Percentiles rank a stretch among this genome's conserved stretches.
These are phyloP conservation scores for Coelastrella sp. DNA, from an alignment of 139 green algal species.

Conservation along the genomic window DNA sequence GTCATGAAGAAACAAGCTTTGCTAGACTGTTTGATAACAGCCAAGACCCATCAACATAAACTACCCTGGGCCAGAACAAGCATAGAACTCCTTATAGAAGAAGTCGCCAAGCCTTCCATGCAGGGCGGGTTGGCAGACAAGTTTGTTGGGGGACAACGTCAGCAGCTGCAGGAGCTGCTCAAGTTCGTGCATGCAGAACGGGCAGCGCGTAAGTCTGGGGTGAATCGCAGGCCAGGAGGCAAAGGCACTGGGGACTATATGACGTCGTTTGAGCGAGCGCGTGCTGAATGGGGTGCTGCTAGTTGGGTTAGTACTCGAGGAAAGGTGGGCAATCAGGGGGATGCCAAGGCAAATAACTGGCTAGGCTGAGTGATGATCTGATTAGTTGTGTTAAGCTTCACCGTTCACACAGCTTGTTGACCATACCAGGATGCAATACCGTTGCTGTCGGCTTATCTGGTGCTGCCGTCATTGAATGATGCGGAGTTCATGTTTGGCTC, in stretches of 20 bases:
- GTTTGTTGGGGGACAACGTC: conserved; percentile 60
- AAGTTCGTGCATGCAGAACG: conserved; percentile 57
- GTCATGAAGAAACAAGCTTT: conserved; percentile 68
- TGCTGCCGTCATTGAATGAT: too few species aligned
- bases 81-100: conserved; percentile 56
- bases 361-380: conserved; percentile 24
- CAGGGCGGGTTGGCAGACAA: conserved; percentile 41
- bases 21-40: conserved; percentile 66
- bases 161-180: conserved; percentile 55
- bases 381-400: too few species aligned
- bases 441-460: too few species aligned
- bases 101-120: conserved; percentile 4
- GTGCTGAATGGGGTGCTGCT: conserved; percentile 37
- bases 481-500: too few species aligned
- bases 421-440: too few species aligned
- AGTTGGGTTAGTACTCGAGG: conserved; percentile 27
- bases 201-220: conserved; percentile 16
- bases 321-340: conserved; percentile 18
- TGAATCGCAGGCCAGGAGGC: conserved; percentile 23
- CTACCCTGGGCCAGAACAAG: conserved; percentile 67
- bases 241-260: conserved; percentile 32
- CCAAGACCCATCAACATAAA: conserved; percentile 55
- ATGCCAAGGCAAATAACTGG: conserved; percentile 38
- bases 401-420: too few species aligned
- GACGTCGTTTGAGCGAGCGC: conserved; percentile 29